Base-by-base conservation (phyloP, 805 yeast species). In the Wickerhamomyces silvicola region DNA sequence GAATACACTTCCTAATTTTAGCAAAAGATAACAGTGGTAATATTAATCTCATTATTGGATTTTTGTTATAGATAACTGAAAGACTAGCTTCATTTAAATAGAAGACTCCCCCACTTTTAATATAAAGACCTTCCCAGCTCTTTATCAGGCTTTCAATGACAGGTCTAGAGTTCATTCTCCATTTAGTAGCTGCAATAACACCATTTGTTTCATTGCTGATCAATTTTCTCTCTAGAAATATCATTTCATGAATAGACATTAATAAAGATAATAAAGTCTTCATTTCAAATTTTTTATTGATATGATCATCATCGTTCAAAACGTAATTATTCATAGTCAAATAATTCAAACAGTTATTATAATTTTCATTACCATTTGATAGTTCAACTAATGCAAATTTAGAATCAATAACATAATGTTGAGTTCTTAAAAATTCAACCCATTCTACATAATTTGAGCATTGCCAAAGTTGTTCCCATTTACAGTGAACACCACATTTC, bases 21-120 rank as follows among this genome's bases (percentile, higher is more conserved):
- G 85, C 80, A 49, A 81, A 72, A 15, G 74, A 68, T 30, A 75
- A 65, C 42, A 82, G 54, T 4, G 92, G 90, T 35, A 82, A 56
- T 15, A 81, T 72, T 42, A 82, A 55, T 50, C 81, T 78, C 41
- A 79, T 57, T 15, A 73, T 74, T 23, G 81, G 72, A 38, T 69
- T 66, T 32, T 67, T 63, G 38, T 64, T 66, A 34, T 78, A 68
- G 9, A 70, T 57, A 25, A 57, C 41, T 7, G 58, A 52, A 10
- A 60, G 41, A 22, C 54, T 73, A 26, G 66, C 62, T 18, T 71
- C 71, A 41, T 70, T 70, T 18, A 79, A 68, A 14, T 68, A 65
- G 17, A 78, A 54, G 3, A 71, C 61, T 5, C 92, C 92, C 8
- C 81, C 83, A 44, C 73, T 78, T 41, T 66, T 64, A 24, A 76